Base-by-base conservation (phyloP, 768 basidiomycete species). In the Hortiboletus campestris region DNA sequence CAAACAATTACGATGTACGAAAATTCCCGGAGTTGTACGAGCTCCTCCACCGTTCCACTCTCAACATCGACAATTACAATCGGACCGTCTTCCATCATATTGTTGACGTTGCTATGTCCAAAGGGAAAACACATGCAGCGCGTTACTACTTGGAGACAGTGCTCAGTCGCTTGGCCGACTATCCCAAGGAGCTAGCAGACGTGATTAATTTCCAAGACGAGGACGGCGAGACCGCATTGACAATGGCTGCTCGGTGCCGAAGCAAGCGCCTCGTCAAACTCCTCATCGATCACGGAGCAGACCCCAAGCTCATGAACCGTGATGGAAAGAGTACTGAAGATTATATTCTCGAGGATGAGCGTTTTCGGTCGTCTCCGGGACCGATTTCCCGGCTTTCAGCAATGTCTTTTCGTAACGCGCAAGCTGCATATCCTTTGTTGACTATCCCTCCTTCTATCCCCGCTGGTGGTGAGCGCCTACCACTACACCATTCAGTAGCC, bases 151-250 rank as follows among this genome's bases (percentile, higher is more conserved):
- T 99, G 93, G 97, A 99, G 72, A 95, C 93, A 0, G 86, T 98
- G 39, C 80, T 99, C 51, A 80, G 78, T 40, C 83, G 96, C 48
- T 80, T 99, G 39, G 80, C 89, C 7, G 94, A 95, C 66, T 99
- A 91, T 74, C 95, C 97, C 1, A 90, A 90, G 65, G 97, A 99
- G 72, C 76, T 99, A 31, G 92, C 94, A 32, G 97, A 99, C 66
- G 93, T 99, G 45, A 94, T 99, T 73, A 99, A 99, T 68, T 98
- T 98, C 70, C 97, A 97, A 70, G 96, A 98, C 68, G 94, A 98
- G 69, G 97, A 99, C 60, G 96, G 96, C 35, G 97, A 99, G 75
- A 98, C 97, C 8, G 94, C 97, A 12, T 74, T 99, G 57, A 98
- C 97, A 4, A 84, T 99, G 79, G 95, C 97, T 19, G 96, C 97